Evolutionary conservation across 179 eudicot genomes (phyloP), one percentile per base, ranked within the genome.

Genomic region (Vitellaria paradoxa): DNA sequence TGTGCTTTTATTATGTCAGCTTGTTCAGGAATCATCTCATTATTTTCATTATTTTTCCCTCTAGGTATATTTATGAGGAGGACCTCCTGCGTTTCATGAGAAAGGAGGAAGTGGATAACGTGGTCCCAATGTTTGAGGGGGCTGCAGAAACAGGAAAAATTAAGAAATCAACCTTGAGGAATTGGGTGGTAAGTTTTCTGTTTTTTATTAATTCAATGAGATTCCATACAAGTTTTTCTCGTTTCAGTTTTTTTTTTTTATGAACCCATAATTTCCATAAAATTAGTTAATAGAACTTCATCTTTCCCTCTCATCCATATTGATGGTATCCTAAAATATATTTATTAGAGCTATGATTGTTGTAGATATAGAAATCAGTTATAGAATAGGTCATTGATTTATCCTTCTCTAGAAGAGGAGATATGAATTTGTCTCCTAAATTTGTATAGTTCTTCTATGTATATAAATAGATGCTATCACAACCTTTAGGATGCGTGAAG

Each of bases 161-260:
- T 65, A 90, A 80, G 81, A 91, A 84, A 79, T 79, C 85, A 30
- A 57, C 89, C 55, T 82, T 91, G 42, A 84, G 70, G 74, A 89
- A 87, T 49, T 93, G 97, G 97, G 96, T 88, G 94, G 96, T 91
- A 87, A 85, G 87, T 26, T 65, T 50, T 67, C 7, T 72, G 26
- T 60, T 60, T 70, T 17, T 65, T 76, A 6, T 17, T 46, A 10
- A 52, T 52, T 52, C 15, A 14, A 4, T 52, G 14, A 52, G 10
- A n/a, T 50, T 46, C 8, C 7, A 20, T n/a, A 42, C 9, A 14
- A 23, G 70, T 46, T 70, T 6, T 21, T 23, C 20, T 70, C 52
- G 4, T 10, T 47, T 46, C 50, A 47, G 9, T 47, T 20, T 4
- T 73, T 21, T n/a, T 12, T 57, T 37, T 20, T 50, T 13, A 37